Percentiles rank a stretch among this genome's conserved stretches.
These are phyloP conservation scores for Globisporangium iwayamae DNA, from an alignment of 352 stramenopile species.

Conservation along the genomic window DNA sequence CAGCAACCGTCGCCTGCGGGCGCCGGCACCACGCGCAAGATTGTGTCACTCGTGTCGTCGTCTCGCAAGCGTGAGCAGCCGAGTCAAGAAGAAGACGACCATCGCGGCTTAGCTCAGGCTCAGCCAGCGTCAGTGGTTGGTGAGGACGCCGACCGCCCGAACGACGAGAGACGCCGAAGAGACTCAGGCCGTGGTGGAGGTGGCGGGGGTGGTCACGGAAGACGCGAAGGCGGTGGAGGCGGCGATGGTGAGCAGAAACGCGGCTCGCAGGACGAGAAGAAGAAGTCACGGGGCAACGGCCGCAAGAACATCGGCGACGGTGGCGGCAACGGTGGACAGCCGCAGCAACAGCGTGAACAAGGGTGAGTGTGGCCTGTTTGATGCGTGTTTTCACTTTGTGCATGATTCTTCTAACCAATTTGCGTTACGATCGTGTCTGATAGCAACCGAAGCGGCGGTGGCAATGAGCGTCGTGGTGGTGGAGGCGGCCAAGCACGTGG, in stretches of 20 bases:
- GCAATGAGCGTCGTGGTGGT: constrained; percentile 2
- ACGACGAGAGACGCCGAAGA: constrained; percentile 12
- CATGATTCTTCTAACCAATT: background rate
- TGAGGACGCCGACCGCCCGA: constrained; percentile 8
- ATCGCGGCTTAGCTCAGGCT: background rate
- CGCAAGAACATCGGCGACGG: constrained; percentile 37
- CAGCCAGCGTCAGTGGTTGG: background rate
- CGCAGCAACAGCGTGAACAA: constrained; percentile 45
- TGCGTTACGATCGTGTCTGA: background rate
- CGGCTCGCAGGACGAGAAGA: constrained; percentile 43
- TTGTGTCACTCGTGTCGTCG: constrained; percentile 71
- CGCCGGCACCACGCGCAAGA: constrained; percentile 39
- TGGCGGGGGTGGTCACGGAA: constrained; percentile 1
- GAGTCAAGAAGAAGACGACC: constrained; percentile 10
- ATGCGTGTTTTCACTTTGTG: background rate
- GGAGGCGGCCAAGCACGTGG: constrained; percentile 12
- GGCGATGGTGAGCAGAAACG: constrained; percentile 17
- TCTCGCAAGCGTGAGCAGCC: constrained; percentile 63
- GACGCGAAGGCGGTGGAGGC: constrained; percentile 11
- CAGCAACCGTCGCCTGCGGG: background rate
- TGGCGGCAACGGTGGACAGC: constrained; percentile 4
- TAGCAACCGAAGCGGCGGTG: constrained; percentile 3
- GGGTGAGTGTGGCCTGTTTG: constrained; percentile 26
- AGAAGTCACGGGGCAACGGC: constrained; percentile 28
- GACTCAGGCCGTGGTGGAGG: constrained; percentile 9